Base-by-base conservation (phyloP, 75 land plant genomes). In the Gnetum montanum region DNA sequence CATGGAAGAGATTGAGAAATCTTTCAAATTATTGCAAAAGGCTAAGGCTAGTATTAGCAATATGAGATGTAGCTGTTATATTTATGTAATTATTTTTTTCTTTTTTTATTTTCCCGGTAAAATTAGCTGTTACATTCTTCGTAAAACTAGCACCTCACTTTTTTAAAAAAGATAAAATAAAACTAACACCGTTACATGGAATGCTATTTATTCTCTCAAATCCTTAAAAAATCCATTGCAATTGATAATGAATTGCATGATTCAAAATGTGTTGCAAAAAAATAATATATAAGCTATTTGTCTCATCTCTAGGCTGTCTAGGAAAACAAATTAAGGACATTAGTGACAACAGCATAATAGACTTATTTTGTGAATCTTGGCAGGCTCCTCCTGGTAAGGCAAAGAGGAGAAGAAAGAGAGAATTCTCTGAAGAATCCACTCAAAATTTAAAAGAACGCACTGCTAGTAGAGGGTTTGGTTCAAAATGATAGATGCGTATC, bases 1-100 rank as follows among this genome's bases (percentile, higher is more conserved):
- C 99, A 96, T 29, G 79, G 88, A 33, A 70, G 90, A 38, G 95
- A 67, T 90, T 7, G 85, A 95, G 51, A 88, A 95, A 18, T 49
- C 84, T 8, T 71, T 83, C 3, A 85, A 90, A 71, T 66, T 72
- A 37, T 82, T 77, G 30, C 73, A 75, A 30, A 79, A 87, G 92
- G 92, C 83, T n/a, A 37, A 1, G 11, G 62, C 12, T 46, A 26
- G 3, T 49, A 8, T 28, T 55, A 3, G 13, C 5, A 22, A 19
- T 53, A 33, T 33, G 16, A 2, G 35, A 18, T 30, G 20, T 18
- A 2, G 35, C 28, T 30, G 20, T 18, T 30, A 4, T 53, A 31
- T 10, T 18, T 20, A 20, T 34, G 12, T 53, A 34, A 31, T 26
- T 15, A 19, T 12, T 5, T 22, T 27, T n/a, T 30, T 31, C 31